Base-by-base conservation (phyloP, 2,329 filamentous ascomycete species). In the Amesomyces nigricolor region DNA sequence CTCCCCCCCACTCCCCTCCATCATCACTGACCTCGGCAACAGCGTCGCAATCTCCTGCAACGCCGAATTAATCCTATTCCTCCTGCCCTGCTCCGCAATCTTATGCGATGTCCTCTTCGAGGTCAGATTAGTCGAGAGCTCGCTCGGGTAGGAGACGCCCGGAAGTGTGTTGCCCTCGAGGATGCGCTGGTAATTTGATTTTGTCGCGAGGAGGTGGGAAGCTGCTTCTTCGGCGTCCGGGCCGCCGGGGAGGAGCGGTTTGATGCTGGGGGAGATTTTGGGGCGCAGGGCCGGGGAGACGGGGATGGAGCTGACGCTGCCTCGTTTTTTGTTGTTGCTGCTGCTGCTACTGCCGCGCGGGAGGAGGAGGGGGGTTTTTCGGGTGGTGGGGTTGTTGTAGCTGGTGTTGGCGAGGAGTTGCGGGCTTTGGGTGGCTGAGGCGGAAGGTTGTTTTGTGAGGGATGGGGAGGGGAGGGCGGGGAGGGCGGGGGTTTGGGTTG, bases 141-240 rank as follows among this genome's bases (percentile, higher is more conserved):
- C 89, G 63, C 88, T 90, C 0, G 92, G 91, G 64, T 96, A 97
- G 1, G 87, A 88, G 11, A 96, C 87, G 11, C 92, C 92, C 0
- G 91, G 91, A 0, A 96, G 83, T 54, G 87, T 86, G 49, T 91
- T 97, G 47, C 94, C 94, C 69, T 97, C 94, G 10, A 99, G 74
- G 38, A 99, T 94, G 65, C 96, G 95, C 66, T 97, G 92, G 66
- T 99, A 99, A 67, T 99, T 99, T 2, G 92, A 97, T 70, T 97
- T 97, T 14, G 89, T 90, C 37, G 91, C 89, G 29, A 99, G 79
- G 44, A 97, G 80, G 29, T 90, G 79, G n/a, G 82, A 85, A 0
- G 82, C 78, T 1, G 81, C 78, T 62, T 83, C 80, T 61, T 85
- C 82, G 4, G 75, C 76, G 1, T 79, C 75, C 54, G 78, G 72